Evolutionary conservation across 2,329 filamentous ascomycete species (phyloP), one percentile per base, ranked within the genome.

Genomic region (Aurifilum marmelostoma): DNA sequence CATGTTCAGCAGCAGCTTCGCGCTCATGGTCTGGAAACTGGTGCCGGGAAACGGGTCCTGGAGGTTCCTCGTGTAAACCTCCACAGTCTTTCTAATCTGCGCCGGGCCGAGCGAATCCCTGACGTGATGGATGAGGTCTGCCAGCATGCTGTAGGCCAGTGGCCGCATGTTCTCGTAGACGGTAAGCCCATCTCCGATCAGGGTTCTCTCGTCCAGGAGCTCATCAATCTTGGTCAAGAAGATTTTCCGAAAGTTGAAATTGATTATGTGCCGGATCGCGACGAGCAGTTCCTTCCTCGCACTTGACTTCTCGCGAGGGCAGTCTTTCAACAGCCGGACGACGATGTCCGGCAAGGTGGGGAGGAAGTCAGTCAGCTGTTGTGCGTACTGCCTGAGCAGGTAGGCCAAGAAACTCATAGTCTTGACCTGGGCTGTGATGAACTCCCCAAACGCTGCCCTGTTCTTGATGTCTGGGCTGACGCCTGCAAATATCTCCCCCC

Each of bases 11-110:
- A 99, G 84, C 2, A 99, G 84, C 79, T 98, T 99, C 0, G 96
- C 97, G 75, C 96, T 98, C 96, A 99, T 99, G 0, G 96, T 99
- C 79, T 99, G 97, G 77, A 99, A 99, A 79, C 95, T 99, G 0
- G 97, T 98, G 11, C 97, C 97, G 0, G 96, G 97, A 72, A 97
- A 97, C 72, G 93, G 93, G 78, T 98, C 96, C 76, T 97, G 94
- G 29, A 99, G 83, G 75, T 98, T 98, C 76, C 91, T 93, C 1
- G 97, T 98, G 79, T 99, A 99, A 4, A 99, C 96, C 77, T 97
- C 93, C 12, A 99, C 94, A 0, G 97, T 98, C 76, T 94, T 92
- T 61, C 94, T 89, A 72, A 99, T 99, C 81, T 98, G 96, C 73
- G 95, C 91, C 12, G 93, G 92, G 29, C 88, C 89, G 29, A 99